phyloP scores from a whole-genome alignment of 1,284 basidiomycete genomes.

The Naganishia albida region DNA sequence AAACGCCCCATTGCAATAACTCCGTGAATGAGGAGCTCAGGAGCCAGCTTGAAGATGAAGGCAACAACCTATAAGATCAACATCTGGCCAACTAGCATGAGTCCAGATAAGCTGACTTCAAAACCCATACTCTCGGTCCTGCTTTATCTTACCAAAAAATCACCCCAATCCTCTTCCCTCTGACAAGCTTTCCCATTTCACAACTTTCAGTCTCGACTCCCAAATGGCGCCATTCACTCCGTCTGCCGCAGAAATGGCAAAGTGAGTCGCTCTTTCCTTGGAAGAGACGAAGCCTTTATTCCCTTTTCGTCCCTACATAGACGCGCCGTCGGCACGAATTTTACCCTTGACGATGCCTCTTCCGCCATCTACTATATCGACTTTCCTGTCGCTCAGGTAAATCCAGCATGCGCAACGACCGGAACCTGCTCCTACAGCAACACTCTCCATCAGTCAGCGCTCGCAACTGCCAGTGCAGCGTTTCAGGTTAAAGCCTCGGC shows the following conservation, averaged over 20 bases:
- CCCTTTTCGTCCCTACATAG: no score
- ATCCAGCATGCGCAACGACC: neutral
- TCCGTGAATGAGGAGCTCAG: no score
- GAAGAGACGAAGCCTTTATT: no score
- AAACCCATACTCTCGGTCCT: neutral
- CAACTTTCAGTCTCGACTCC: neutral
- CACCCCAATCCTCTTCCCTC: neutral
- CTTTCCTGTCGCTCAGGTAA: slow-evolving; percentile 3
- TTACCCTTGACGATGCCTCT: slow-evolving; percentile 19
- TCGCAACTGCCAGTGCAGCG: slow-evolving; percentile 9
- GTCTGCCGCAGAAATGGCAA: neutral
- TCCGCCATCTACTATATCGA: slow-evolving; percentile 22
- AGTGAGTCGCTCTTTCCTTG: slow-evolving; percentile 8
- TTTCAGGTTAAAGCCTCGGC: slow-evolving; percentile 15
- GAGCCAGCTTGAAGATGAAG: no score
- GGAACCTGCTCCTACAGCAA: slow-evolving; percentile 17
- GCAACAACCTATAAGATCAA: no score
- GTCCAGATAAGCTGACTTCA: neutral
- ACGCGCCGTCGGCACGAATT: slow-evolving; percentile 5
- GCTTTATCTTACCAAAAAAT: neutral
- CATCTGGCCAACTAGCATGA: no score
- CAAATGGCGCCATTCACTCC: slow-evolving; percentile 2
- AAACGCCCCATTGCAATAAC: no score
- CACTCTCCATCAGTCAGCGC: slow-evolving; percentile 20
- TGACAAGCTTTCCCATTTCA: neutral